Base-by-base conservation (phyloP, 73 alveolate species). In the Breviolum minutum region DNA sequence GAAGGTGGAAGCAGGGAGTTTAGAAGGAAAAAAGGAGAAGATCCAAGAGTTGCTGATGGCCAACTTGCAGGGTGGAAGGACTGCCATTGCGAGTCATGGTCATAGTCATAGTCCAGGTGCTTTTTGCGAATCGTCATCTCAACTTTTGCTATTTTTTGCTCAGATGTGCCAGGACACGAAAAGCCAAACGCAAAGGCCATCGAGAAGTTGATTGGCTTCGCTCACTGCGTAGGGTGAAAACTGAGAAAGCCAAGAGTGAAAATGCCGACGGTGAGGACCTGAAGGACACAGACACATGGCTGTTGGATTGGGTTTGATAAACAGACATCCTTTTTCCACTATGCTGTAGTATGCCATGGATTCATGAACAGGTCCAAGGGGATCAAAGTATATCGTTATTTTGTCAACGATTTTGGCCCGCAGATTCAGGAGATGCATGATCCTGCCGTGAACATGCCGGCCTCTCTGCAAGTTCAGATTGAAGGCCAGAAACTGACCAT, bases 181-280 rank as follows among this genome's bases (percentile, higher is more conserved):
- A 1, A 14, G n/a, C n/a, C 77, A 68, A 83, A 62, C 92, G 92
- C 12, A 83, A 83, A 74, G 92, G 62, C 8, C 76, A 19, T 60
- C 54, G 54, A 40, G 64, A 26, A 83, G 92, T 83, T 6, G 92
- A 83, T 83, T 83, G 92, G 92, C 92, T 22, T 26, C 92, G 92
- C 61, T 54, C 92, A 2, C 76, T 83, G 92, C 92, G 92, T 48
- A 71, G 92, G 77, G 77, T 68, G 17, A 22, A 68, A 11, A 74
- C 60, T 6, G 92, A 83, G 76, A 20, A 54, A 22, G 73, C 76
- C n/a, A 26, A 5, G 22, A 61, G 10, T 9, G 76, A 54, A 61
- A 26, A 54, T 8, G 92, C 22, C 76, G 76, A 83, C 16, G 60
- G 92, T 24, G 62, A 24, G 62, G 61, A 61, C 24, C 92, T 8